A percentile compares a stretch with the other conserved stretches of the same genome.
These are phyloP conservation scores for Rosa persica DNA, from an alignment of 306 rosid species.

Conservation along the genomic window DNA sequence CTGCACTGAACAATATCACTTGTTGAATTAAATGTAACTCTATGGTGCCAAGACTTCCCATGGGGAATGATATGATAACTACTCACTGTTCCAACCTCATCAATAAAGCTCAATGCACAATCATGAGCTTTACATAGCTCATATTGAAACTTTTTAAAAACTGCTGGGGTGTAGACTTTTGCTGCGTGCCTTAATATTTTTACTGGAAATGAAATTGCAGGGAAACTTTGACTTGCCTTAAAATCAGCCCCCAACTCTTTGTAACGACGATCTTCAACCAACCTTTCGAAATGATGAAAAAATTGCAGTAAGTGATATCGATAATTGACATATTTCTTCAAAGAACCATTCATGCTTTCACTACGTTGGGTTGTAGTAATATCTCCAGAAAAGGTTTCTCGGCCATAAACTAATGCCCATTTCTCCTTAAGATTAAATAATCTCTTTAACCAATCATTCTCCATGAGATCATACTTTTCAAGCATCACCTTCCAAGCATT, in stretches of 20 bases:
- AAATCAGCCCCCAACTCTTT: background rate
- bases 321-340: background rate
- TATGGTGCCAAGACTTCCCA: background rate
- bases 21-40: background rate
- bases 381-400: background rate
- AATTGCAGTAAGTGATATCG: background rate
- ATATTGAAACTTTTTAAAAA: background rate
- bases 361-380: background rate
- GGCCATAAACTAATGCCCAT: background rate
- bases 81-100: background rate
- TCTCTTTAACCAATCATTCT: background rate
- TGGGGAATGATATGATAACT: background rate
- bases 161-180: background rate
- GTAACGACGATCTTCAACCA: background rate
- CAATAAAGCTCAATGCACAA: background rate
- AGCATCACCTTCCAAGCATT: constrained; percentile 6
- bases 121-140: background rate
- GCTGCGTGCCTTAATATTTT: background rate
- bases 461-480: background rate
- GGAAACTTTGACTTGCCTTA: background rate
- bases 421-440: background rate
- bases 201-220: background rate
- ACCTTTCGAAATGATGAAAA: background rate
- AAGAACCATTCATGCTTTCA: background rate
- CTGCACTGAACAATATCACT: background rate